Evolutionary conservation across 1,284 basidiomycete species (phyloP), one percentile per base, ranked within the genome.

Genomic region (Microbotryum saponariae): DNA sequence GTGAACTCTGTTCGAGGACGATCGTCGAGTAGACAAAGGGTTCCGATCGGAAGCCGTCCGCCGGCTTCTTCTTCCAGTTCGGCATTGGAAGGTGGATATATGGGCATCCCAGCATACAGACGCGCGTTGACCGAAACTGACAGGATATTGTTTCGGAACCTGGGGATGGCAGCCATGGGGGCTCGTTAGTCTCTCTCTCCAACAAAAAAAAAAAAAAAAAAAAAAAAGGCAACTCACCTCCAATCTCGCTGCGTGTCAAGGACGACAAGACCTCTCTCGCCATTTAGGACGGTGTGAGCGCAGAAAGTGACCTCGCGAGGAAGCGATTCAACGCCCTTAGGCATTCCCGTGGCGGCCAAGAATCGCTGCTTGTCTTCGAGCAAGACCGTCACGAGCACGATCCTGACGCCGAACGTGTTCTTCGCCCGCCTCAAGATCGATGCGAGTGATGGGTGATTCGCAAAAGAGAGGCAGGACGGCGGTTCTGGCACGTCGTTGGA

Each of bases 1-100:
- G 64, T 64, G 58, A 74, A 72, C 10, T 59, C 60, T 42, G 59
- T 56, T 2, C 72, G 63, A n/a, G 71, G 71, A 18, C 65, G 59
- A 20, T 55, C n/a, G 25, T 55, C 42, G 25, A 47, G 56, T 29
- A 45, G 42, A 49, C 49, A 61, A 58, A 25, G 51, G 53, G 45
- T 56, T 25, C 50, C 31, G 50, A 48, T 46, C 5, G 53, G 27
- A 37, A 51, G 18, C 29, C 51, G 51, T 12, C 29, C 44, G 29
- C 42, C 45, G 9, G 51, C 51, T 31, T 31, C 21, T 29, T 31
- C 50, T 16, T 33, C 44, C 18, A 29, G 44, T 8, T 23, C 50
- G 46, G 47, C 23, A 21, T 21, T 10, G 6, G 53, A 48, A 42
- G 37, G 51, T 14, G 37, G 31, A 42, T 21, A 50, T n/a, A 50